Evolutionary conservation across 179 eudicot species (phyloP).

Genomic region (Corrigiola litoralis): DNA sequence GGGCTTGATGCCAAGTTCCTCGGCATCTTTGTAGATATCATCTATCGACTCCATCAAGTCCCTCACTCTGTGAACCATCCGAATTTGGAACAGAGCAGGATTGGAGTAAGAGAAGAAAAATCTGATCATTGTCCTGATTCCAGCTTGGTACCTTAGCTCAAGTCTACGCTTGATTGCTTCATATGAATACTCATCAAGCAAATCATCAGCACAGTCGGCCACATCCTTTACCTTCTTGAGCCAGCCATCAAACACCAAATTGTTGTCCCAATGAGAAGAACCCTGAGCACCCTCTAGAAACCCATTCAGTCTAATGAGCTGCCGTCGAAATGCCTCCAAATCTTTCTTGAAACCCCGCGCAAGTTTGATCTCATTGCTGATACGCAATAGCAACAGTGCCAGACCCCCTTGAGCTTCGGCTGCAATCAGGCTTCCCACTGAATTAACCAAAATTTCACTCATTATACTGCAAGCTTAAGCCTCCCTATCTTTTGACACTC

Average conservation of each 20-base stretch:
- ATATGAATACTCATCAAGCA: constrained; percentile 18
- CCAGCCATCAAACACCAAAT: constrained; percentile 6
- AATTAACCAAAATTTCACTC: neutral
- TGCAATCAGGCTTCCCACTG: neutral
- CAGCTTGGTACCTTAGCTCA: neutral
- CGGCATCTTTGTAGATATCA: constrained; percentile 13
- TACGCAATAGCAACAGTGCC: neutral
- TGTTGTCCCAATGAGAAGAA: neutral
- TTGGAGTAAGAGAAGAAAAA: neutral
- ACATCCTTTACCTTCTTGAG: constrained; percentile 13
- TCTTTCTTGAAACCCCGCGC: constrained; percentile 2
- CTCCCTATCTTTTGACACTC: too few relatives aligned
- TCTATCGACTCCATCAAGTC: neutral
- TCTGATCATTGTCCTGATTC: neutral
- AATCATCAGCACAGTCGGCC: constrained; percentile 18
- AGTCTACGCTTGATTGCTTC: neutral
- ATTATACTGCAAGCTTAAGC: too few relatives aligned
- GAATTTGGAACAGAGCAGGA: neutral
- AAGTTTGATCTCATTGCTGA: neutral
- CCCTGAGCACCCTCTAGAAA: neutral
- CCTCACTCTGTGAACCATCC: constrained; percentile 7
- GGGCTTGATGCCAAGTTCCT: constrained; percentile 9
- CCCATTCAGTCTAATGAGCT: neutral
- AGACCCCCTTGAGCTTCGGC: neutral
- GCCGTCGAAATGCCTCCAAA: neutral